Evolutionary conservation across 345 rosid species (phyloP), one percentile per base, ranked within the genome.

Genomic region (Corchorus capsularis): DNA sequence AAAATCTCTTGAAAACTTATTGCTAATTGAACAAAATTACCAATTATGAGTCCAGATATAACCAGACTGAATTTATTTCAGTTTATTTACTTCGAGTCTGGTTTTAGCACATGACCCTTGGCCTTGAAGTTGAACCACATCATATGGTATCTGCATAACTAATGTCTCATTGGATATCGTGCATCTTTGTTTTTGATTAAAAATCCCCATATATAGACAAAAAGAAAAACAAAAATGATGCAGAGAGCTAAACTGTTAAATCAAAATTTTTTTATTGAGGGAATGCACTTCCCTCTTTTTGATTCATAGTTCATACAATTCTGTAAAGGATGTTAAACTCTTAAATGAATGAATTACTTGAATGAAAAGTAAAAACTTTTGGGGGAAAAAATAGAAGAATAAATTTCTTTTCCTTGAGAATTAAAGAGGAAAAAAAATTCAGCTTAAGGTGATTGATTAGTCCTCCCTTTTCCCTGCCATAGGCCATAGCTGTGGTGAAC

Each of bases 361-460:
- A 73, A 80, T 59, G 50, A 63, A 60, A 54, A 49, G 76, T 59
- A 50, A 63, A 60, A 45, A 49, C 34, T 71, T 71, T 3, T 14
- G 17, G 27, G 64, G 47, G 7, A 41, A 39, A 50, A 53, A 71
- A 62, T 22, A 5, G 17, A 62, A 74, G 8, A 72, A 61, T 35
- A 27, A 20, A 6, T 43, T 52, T 67, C 37, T 46, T 73, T 46
- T 4, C 69, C 49, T 59, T 20, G 64, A 74, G 74, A 74, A 75
- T 75, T 79, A 54, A 69, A 57, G 39, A 10, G 64, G 70, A 39
- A 16, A 74, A 73, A 76, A 52, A 69, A 68, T 73, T 27, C 61
- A 63, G 69, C 79, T 46, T 75, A 76, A 61, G 81, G 49, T 73
- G 73, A 72, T 57, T 59, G 74, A 77, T 69, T 82, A 79, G 80